Evolutionary conservation across 2,329 filamentous ascomycete genomes (phyloP).

Genomic region (Bipolaris cookei): DNA sequence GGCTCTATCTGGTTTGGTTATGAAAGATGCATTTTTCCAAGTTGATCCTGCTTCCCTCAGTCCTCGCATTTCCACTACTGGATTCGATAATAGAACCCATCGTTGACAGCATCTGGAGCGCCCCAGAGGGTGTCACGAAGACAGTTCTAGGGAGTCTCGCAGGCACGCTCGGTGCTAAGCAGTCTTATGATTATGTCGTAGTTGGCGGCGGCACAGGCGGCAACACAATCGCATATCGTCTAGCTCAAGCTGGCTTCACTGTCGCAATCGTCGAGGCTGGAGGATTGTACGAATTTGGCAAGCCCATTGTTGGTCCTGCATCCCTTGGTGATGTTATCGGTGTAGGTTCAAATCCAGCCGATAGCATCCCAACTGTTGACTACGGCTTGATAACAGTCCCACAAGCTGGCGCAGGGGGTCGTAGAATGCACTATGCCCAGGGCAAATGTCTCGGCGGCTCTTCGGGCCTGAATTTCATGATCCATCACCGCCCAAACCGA

Average conservation of each 20-base stretch:
- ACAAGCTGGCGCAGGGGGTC: neutral
- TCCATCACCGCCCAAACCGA: constrained; percentile 1
- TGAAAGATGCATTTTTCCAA: neutral
- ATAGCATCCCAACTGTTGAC: constrained; percentile 24
- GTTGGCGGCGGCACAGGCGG: constrained; percentile 33
- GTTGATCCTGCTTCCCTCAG: neutral
- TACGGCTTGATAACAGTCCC: neutral
- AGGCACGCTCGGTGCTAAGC: neutral
- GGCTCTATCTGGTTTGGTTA: neutral
- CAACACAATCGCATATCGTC: constrained; percentile 23
- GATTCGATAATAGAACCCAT: neutral
- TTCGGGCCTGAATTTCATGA: constrained; percentile 25
- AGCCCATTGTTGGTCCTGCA: constrained; percentile 26
- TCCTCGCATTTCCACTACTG: neutral
- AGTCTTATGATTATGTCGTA: constrained; percentile 33
- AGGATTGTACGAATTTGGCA: constrained; percentile 31
- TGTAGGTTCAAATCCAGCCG: constrained; percentile 11
- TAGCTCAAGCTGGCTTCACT: constrained; percentile 25
- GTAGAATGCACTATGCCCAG: constrained; percentile 4
- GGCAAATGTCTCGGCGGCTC: constrained; percentile 7
- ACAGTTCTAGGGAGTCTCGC: neutral
- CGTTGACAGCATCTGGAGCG: constrained; percentile 3
- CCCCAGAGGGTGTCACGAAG: constrained; percentile 2
- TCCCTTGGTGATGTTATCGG: constrained; percentile 1
- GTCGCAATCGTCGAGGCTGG: constrained; percentile 19